Evolutionary conservation across 164 flowering plant species (phyloP).

Genomic region (Tetracentron sinense): DNA sequence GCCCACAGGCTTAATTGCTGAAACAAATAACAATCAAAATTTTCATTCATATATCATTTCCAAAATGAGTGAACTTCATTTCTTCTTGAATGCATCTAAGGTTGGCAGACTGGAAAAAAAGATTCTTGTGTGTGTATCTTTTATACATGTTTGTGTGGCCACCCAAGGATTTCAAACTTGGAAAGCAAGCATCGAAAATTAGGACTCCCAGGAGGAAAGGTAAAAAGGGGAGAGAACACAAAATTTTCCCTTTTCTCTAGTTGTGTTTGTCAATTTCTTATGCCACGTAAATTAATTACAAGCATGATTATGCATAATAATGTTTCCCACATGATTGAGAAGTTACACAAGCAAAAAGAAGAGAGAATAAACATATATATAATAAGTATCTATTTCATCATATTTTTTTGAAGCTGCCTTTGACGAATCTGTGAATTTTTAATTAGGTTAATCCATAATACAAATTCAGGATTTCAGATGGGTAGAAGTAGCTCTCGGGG

Average conservation of each 20-base stretch:
- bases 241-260: neutral
- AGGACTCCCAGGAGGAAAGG: neutral
- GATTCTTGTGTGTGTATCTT: too few relatives aligned
- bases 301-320: neutral
- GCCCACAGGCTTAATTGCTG: too few relatives aligned
- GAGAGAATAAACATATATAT: too few relatives aligned
- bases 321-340: neutral
- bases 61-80: too few relatives aligned
- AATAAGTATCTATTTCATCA: neutral
- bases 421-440: slow-evolving; percentile 7
- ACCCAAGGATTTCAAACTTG: too few relatives aligned
- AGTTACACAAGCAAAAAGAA: neutral
- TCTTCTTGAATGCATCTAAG: too few relatives aligned
- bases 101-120: too few relatives aligned
- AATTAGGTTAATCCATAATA: slow-evolving; percentile 27
- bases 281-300: neutral
- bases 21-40: too few relatives aligned
- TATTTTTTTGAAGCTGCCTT: neutral
- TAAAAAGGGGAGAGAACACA: neutral
- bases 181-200: neutral
- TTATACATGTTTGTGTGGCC: too few relatives aligned
- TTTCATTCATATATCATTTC: too few relatives aligned
- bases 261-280: too few relatives aligned
- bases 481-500: slow-evolving; percentile 53
- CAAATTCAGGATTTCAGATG: slow-evolving; percentile 26